A percentile compares a stretch with the other conserved stretches of the same genome.
phyloP scores from a whole-genome alignment of 2,329 filamentous ascomycete species.

The Calycina herbarum region DNA sequence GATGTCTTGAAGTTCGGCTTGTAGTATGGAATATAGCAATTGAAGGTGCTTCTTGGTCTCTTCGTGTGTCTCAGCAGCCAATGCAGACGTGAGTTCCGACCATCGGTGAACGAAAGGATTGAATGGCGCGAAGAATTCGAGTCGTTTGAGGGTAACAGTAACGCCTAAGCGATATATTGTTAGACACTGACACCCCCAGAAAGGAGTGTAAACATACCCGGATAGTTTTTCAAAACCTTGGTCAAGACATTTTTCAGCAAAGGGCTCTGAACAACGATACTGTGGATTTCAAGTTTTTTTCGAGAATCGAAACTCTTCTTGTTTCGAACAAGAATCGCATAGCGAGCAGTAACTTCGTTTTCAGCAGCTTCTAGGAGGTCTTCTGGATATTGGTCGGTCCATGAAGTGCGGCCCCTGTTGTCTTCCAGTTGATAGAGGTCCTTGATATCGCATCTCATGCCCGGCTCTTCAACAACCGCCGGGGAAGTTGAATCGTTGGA shows the following conservation, averaged over 20 bases:
- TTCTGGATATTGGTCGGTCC: conserved; percentile 56
- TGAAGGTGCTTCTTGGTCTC: conserved; percentile 48
- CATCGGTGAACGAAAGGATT: conserved; percentile 67
- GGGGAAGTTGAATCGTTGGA: neutral
- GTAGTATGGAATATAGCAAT: conserved; percentile 49
- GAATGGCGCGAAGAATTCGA: conserved; percentile 62
- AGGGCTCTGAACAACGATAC: conserved; percentile 39
- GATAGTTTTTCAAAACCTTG: conserved; percentile 36
- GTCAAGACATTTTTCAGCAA: conserved; percentile 36
- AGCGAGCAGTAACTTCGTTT: conserved; percentile 61
- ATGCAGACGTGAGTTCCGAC: conserved; percentile 47
- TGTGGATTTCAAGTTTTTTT: conserved; percentile 50
- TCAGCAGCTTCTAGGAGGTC: conserved; percentile 58
- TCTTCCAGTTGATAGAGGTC: neutral
- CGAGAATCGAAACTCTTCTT: conserved; percentile 57
- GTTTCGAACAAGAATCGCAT: conserved; percentile 60
- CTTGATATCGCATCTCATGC: neutral
- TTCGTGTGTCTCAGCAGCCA: conserved; percentile 44
- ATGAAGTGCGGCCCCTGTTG: conserved; percentile 48
- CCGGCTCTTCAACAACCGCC: neutral
- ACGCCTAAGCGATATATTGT: conserved; percentile 44
- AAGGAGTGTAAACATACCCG: conserved; percentile 18
- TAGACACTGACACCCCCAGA: neutral
- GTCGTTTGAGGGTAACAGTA: conserved; percentile 56
- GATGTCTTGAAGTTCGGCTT: conserved; percentile 51